Percentiles rank a stretch among this genome's conserved stretches.
Evolutionary conservation across 805 yeast genomes (phyloP).

Genomic region (Candida vartiovaarae): DNA sequence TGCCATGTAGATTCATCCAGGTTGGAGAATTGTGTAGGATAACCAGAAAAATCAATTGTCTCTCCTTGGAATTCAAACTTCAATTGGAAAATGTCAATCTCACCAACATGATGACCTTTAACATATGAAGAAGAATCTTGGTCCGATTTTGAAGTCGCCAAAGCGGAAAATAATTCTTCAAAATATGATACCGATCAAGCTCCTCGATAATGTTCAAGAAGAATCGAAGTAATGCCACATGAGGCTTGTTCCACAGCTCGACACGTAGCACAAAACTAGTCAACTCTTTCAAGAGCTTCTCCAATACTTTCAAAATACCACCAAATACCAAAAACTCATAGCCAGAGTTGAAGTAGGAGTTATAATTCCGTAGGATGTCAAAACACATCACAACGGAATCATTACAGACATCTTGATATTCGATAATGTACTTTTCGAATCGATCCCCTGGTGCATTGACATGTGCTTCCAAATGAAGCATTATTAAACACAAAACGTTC

Average conservation of each 20-base stretch:
- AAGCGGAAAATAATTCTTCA: conserved; percentile 13
- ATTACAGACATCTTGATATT: not conserved
- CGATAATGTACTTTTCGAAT: conserved; percentile 1
- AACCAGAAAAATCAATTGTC: conserved; percentile 8
- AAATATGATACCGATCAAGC: conserved; percentile 10
- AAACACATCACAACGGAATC: conserved; percentile 10
- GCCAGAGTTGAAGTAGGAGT: conserved; percentile 15
- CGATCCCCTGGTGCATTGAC: conserved; percentile 5
- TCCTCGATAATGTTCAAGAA: conserved; percentile 15
- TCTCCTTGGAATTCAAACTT: conserved; percentile 10
- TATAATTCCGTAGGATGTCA: conserved; percentile 17
- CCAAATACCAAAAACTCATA: conserved; percentile 15
- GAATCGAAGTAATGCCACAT: conserved; percentile 9
- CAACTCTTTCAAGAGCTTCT: conserved; percentile 7
- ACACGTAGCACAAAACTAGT: conserved; percentile 8
- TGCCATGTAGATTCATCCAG: conserved; percentile 6
- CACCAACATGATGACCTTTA: conserved; percentile 9
- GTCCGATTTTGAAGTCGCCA: conserved; percentile 14
- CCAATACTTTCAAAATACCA: conserved; percentile 9
- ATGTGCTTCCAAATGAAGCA: conserved; percentile 16
- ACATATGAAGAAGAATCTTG: conserved; percentile 10
- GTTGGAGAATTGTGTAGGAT: conserved; percentile 3
- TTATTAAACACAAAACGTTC: conserved; percentile 7
- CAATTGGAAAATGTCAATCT: conserved; percentile 7
- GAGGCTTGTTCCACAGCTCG: conserved; percentile 2